A percentile compares a stretch with the other conserved stretches of the same genome.
Evolutionary conservation across 495 filamentous ascomycete species (phyloP).

Genomic region (Aspergillus nidulans): DNA sequence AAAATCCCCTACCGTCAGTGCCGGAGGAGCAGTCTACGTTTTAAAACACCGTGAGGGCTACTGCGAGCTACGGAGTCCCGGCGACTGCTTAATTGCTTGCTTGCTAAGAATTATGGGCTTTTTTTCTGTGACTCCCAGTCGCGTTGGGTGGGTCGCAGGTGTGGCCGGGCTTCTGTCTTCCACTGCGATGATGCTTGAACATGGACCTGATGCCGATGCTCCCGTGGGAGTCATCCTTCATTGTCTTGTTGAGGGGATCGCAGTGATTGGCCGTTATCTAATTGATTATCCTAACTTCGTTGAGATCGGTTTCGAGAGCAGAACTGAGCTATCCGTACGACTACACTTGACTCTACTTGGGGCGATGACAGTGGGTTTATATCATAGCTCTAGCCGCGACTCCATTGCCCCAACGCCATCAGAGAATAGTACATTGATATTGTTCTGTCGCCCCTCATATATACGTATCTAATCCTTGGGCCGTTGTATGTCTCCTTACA

Average conservation of each 20-base stretch:
- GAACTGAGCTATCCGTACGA: not conserved
- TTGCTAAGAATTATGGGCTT: constrained; percentile 12
- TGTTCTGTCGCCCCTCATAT: not conserved
- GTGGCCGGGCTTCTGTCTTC: constrained; percentile 14
- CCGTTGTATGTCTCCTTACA: not conserved
- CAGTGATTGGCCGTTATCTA: constrained; percentile 1
- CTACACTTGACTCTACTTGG: not conserved
- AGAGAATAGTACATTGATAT: not conserved
- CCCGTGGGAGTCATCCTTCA: not conserved
- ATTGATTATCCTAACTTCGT: constrained; percentile 2
- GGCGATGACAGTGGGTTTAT: constrained; percentile 9
- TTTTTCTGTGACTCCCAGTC: constrained; percentile 6
- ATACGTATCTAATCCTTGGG: not conserved
- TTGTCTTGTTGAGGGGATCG: not conserved
- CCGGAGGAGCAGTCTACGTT: constrained; percentile 43
- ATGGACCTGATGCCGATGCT: constrained; percentile 7
- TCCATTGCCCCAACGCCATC: not conserved
- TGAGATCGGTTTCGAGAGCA: not conserved
- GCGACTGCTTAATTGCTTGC: constrained; percentile 12
- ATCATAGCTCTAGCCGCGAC: constrained; percentile 1
- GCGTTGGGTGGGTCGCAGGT: constrained; percentile 10
- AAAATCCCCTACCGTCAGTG: constrained; percentile 27
- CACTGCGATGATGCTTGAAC: constrained; percentile 5
- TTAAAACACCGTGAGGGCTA: constrained; percentile 29
- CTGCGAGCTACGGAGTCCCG: constrained; percentile 10